A percentile compares a stretch with the other conserved stretches of the same genome.
Conservation (phyloP, 2,329 filamentous ascomycete genomes). For the Cladosporium sp. region DNA sequence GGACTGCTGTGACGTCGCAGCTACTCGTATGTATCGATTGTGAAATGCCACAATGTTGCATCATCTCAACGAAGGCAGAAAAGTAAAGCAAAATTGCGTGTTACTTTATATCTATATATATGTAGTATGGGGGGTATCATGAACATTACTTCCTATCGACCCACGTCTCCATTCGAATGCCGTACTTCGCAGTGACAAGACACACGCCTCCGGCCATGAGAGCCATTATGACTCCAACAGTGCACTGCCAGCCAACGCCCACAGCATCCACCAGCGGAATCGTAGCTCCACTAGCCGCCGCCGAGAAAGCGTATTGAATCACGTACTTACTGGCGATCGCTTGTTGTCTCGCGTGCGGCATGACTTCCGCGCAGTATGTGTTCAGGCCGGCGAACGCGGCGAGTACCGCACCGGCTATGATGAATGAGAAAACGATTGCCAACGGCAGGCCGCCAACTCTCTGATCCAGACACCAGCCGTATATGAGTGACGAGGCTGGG, state of each 20-base stretch:
- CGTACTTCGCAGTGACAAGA: slow-evolving; percentile 21
- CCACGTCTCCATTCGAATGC: slow-evolving; percentile 26
- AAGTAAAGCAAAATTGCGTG: not conserved
- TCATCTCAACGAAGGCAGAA: not conserved
- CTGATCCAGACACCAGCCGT: slow-evolving; percentile 61
- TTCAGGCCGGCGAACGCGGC: slow-evolving; percentile 73
- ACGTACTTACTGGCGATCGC: slow-evolving; percentile 73
- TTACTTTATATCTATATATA: slow-evolving; percentile 10
- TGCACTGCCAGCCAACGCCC: slow-evolving; percentile 63
- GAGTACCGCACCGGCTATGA: slow-evolving; percentile 68
- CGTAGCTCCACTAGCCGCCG: slow-evolving; percentile 65
- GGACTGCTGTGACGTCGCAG: not conserved
- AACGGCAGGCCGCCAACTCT: slow-evolving; percentile 54
- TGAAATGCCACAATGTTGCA: not conserved
- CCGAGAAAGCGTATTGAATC: slow-evolving; percentile 70
- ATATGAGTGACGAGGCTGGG: slow-evolving; percentile 61
- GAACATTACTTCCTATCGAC: slow-evolving; percentile 18
- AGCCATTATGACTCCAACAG: slow-evolving; percentile 25
- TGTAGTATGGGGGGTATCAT: not conserved
- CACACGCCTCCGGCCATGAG: slow-evolving; percentile 25
- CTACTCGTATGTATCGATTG: not conserved
- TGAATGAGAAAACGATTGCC: slow-evolving; percentile 68
- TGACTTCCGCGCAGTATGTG: slow-evolving; percentile 77
- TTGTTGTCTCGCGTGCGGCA: slow-evolving; percentile 67
- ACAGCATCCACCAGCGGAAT: slow-evolving; percentile 68